A percentile compares a stretch with the other conserved stretches of the same genome.
Conservation (phyloP, 2,329 filamentous ascomycete species). For the Phialophora tarda region DNA sequence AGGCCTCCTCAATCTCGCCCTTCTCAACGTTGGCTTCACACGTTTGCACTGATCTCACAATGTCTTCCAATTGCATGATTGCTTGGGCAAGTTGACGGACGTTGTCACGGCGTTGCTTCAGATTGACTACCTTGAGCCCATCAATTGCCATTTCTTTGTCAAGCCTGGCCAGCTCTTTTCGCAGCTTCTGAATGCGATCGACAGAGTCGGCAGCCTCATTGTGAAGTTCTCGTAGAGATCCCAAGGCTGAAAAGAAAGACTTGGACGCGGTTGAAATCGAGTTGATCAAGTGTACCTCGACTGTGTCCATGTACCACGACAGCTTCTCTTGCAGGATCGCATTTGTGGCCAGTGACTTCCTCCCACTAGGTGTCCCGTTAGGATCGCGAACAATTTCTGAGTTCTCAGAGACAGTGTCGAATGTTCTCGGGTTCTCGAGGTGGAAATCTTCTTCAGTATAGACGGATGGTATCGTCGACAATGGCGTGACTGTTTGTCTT, state of each 20-base stretch:
- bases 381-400: conserved; percentile 84
- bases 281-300: conserved; percentile 94
- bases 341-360: conserved; percentile 92
- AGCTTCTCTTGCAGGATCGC: conserved; percentile 97
- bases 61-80: conserved; percentile 78
- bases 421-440: conserved; percentile 92
- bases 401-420: conserved; percentile 93
- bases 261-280: conserved; percentile 95
- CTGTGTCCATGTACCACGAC: conserved; percentile 99
- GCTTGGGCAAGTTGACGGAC: conserved; percentile 80
- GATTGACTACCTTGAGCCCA: conserved; percentile 82
- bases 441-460: conserved; percentile 97
- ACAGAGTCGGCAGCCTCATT: conserved; percentile 92
- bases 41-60: conserved; percentile 74
- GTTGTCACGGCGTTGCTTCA: conserved; percentile 82
- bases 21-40: conserved; percentile 83
- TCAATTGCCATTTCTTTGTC: conserved; percentile 86
- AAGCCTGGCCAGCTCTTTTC: conserved; percentile 77
- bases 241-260: conserved; percentile 93
- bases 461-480: conserved; percentile 89
- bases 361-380: conserved; percentile 63
- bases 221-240: conserved; percentile 87
- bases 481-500: conserved; percentile 76
- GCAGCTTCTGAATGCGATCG: conserved; percentile 77
- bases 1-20: conserved; percentile 80